phyloP scores from a whole-genome alignment of 192 early-diverging fungal species.

The Pilobolus umbonatus region DNA sequence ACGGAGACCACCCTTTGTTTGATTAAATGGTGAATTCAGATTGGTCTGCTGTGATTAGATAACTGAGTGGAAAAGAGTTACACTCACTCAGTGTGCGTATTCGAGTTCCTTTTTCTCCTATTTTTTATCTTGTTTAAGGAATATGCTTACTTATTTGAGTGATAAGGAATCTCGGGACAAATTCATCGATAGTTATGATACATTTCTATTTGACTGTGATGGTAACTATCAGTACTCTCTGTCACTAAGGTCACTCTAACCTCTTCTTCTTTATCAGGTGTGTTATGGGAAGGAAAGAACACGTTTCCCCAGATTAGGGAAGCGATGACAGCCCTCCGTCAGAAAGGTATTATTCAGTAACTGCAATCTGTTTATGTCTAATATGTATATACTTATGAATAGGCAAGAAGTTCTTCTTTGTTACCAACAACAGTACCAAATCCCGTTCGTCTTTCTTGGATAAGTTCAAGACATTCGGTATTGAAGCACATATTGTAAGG shows the following conservation, averaged over 20 bases:
- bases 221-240: constrained; percentile 58
- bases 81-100: no score
- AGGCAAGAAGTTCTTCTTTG: constrained; percentile 92
- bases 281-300: constrained; percentile 82
- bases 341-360: constrained; percentile 41
- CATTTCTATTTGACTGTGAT: constrained; percentile 96
- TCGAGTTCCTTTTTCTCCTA: no score
- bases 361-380: not conserved
- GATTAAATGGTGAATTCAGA: no score
- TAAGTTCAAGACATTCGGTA: constrained; percentile 80
- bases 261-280: constrained; percentile 48
- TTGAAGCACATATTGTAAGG: constrained; percentile 66
- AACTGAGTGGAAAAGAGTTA: no score
- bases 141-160: constrained; percentile 8
- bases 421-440: constrained; percentile 95
- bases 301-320: constrained; percentile 64
- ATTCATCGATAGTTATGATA: constrained; percentile 81
- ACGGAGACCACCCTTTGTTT: no score
- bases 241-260: not conserved
- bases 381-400: constrained; percentile 1
- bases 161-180: constrained; percentile 39
- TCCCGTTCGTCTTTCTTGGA: constrained; percentile 74
- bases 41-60: no score
- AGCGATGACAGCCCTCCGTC: constrained; percentile 68
- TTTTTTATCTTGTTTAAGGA: no score